Evolutionary conservation across 371 early-diverging fungal genomes (phyloP).

Genomic region (Coemansia sp.): DNA sequence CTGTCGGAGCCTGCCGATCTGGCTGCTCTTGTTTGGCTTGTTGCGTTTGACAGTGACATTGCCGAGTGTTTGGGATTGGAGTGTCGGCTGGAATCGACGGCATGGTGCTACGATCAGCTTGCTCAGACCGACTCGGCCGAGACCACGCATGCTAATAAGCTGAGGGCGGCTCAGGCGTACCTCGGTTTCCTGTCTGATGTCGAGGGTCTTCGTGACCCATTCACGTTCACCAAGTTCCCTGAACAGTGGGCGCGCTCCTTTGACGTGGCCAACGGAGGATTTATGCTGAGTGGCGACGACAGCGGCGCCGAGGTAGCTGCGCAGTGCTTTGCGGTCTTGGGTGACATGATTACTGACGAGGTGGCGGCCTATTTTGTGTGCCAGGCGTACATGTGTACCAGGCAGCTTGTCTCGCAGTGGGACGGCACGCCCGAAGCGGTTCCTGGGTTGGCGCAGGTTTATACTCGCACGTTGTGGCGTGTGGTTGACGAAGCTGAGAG

Average conservation of each 20-base stretch:
- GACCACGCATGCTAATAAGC: too few species aligned
- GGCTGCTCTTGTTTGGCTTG: too few species aligned
- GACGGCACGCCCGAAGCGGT: not conserved
- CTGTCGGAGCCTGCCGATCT: too few species aligned
- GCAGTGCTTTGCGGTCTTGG: conserved; percentile 3
- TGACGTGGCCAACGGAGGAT: too few species aligned
- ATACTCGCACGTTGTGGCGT: not conserved
- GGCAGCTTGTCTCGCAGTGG: conserved; percentile 2
- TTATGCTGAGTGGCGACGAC: too few species aligned
- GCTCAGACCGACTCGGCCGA: too few species aligned
- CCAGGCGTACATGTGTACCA: conserved; percentile 12
- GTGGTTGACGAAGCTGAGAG: not conserved
- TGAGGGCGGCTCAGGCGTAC: too few species aligned
- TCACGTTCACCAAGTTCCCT: conserved; percentile 20
- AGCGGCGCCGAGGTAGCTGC: not conserved
- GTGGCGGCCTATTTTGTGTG: conserved; percentile 30
- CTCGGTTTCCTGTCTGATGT: conserved; percentile 10
- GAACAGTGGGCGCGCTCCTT: conserved; percentile 10
- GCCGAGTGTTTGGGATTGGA: too few species aligned
- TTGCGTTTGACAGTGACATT: too few species aligned
- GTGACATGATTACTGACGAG: conserved; percentile 9
- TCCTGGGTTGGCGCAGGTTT: conserved; percentile 13
- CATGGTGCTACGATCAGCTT: too few species aligned
- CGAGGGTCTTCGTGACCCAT: conserved; percentile 25
- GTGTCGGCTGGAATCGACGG: too few species aligned